phyloP scores from a whole-genome alignment of 257 asterid genomes.

The Nicotiana tabacum region DNA sequence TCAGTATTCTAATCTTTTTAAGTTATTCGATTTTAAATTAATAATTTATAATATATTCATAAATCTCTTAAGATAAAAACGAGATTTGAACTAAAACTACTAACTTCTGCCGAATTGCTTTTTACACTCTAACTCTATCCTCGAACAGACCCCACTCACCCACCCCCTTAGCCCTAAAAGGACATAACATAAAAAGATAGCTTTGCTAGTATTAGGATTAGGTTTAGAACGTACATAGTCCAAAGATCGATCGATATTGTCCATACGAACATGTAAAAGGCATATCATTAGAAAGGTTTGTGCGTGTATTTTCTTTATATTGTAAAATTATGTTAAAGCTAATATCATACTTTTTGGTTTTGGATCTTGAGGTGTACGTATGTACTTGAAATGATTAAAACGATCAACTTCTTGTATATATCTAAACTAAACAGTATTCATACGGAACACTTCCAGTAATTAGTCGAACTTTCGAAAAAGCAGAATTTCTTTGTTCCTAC shows the following conservation, averaged over 20 bases:
- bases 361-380: background rate
- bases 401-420: background rate
- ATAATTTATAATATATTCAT: too few species aligned
- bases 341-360: background rate
- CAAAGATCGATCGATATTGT: background rate
- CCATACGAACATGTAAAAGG: background rate
- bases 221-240: background rate
- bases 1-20: too few species aligned
- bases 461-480: background rate
- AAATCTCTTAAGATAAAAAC: too few species aligned
- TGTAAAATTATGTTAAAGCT: background rate
- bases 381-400: background rate
- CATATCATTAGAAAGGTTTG: constrained; percentile 12
- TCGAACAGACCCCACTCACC: too few species aligned
- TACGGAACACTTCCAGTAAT: background rate
- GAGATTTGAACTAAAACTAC: too few species aligned
- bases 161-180: background rate
- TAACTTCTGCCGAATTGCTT: too few species aligned
- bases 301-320: constrained; percentile 16
- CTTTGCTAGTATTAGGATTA: background rate
- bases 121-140: too few species aligned
- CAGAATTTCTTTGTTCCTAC: too few species aligned
- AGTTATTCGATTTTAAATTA: too few species aligned
- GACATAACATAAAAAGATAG: background rate
- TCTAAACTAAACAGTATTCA: background rate